These are phyloP conservation scores for Didymella pinodella DNA, from an alignment of 2,329 filamentous ascomycete genomes.

Conservation along the genomic window DNA sequence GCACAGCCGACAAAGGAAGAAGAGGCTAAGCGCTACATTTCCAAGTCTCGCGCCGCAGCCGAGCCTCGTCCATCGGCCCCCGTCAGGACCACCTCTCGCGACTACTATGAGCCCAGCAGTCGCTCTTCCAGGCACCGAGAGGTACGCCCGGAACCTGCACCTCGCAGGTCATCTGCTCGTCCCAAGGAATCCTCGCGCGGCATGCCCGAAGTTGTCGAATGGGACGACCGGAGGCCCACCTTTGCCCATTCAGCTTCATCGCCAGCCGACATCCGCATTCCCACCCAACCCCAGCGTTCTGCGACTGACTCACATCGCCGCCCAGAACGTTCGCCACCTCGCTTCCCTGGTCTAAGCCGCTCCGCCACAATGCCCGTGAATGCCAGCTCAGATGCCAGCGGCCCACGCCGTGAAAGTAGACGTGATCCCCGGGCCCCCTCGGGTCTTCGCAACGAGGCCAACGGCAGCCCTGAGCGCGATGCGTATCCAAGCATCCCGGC, in stretches of 20 bases:
- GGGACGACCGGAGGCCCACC: slow-evolving; percentile 37
- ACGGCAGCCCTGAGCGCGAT: slow-evolving; percentile 35
- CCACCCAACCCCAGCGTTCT: slow-evolving; percentile 37
- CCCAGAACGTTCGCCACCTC: slow-evolving; percentile 43
- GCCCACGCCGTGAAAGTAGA: slow-evolving; percentile 40
- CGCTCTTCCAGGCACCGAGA: slow-evolving; percentile 37
- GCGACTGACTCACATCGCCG: slow-evolving; percentile 40
- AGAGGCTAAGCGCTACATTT: slow-evolving; percentile 44
- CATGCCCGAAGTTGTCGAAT: slow-evolving; percentile 46
- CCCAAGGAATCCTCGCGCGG: slow-evolving; percentile 44
- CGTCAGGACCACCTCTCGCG: slow-evolving; percentile 41
- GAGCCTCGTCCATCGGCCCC: slow-evolving; percentile 39
- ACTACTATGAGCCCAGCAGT: slow-evolving; percentile 42
- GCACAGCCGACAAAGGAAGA: slow-evolving; percentile 23
- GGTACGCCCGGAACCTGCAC: slow-evolving; percentile 35
- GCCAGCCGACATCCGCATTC: slow-evolving; percentile 45
- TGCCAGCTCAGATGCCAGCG: slow-evolving; percentile 31
- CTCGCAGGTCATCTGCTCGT: slow-evolving; percentile 47
- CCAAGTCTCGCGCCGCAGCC: slow-evolving; percentile 37
- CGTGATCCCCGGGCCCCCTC: slow-evolving; percentile 34
- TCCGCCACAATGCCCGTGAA: slow-evolving; percentile 54
- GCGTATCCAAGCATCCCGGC: slow-evolving; percentile 32
- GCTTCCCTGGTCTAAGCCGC: slow-evolving; percentile 47
- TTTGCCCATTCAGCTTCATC: slow-evolving; percentile 52
- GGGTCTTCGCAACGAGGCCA: slow-evolving; percentile 43